phyloP scores from a whole-genome alignment of 768 basidiomycete species.

The Leucocoprinus birnbaumii region DNA sequence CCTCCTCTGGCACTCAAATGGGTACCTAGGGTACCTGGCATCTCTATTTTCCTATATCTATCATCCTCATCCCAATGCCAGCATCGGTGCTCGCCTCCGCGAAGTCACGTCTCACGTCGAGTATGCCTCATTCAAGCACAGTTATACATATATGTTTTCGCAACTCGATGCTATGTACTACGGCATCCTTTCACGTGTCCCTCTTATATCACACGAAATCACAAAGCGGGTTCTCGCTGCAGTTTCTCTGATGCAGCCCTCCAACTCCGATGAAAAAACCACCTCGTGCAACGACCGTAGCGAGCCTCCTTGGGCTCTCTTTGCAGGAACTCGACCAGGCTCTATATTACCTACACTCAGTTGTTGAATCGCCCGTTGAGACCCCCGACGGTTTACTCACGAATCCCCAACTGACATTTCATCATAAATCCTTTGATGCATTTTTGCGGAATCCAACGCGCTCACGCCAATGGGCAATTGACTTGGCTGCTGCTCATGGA shows the following conservation, averaged over 20 bases:
- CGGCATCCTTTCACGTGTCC: background rate
- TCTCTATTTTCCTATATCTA: background rate
- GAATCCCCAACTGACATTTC: background rate
- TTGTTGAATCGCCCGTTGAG: too few species aligned
- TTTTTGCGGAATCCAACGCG: background rate
- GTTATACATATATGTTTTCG: background rate
- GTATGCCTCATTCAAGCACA: background rate
- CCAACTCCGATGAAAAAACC: background rate
- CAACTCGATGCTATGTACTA: conserved; percentile 1
- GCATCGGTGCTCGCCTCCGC: background rate
- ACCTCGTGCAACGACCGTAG: too few species aligned
- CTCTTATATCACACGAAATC: background rate
- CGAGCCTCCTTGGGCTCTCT: too few species aligned
- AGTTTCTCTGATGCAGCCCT: conserved; percentile 6
- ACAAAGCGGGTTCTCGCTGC: background rate
- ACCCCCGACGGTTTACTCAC: background rate
- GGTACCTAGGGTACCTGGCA: background rate
- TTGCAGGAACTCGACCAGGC: too few species aligned
- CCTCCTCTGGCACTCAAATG: background rate
- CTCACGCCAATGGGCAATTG: background rate
- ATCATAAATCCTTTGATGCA: conserved; percentile 5
- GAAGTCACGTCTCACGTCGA: background rate
- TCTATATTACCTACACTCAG: too few species aligned
- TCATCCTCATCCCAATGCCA: background rate
- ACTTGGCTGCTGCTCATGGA: background rate